These are phyloP conservation scores for Botrytis elliptica DNA, from an alignment of 2,329 filamentous ascomycete genomes.

Conservation along the genomic window DNA sequence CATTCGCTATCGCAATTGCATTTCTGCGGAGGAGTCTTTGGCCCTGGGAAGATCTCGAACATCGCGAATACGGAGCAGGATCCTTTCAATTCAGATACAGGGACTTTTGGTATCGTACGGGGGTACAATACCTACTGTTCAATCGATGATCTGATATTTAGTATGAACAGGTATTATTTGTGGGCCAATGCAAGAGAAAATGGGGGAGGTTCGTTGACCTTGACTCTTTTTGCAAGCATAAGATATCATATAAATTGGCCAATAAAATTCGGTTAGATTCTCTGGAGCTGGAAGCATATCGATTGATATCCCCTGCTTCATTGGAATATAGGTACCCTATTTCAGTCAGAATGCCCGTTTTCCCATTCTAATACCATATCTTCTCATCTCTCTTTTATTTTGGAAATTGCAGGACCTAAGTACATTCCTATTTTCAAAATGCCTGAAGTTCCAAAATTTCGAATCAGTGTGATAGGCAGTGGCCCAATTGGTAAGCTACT, in stretches of 20 bases:
- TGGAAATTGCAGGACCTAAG: not conserved
- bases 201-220: not conserved
- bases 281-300: not conserved
- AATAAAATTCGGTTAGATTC: not conserved
- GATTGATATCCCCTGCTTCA: not conserved
- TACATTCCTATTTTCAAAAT: not conserved
- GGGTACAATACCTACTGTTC: not conserved
- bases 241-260: not conserved
- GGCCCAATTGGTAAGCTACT: conserved; percentile 25
- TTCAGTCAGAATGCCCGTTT: not conserved
- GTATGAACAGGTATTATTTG: not conserved
- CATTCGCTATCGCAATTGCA: not conserved
- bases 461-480: conserved; percentile 23
- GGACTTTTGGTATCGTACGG: not conserved
- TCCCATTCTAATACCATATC: not conserved
- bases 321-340: not conserved
- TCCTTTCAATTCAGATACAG: not conserved
- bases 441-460: conserved; percentile 18
- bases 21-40: not conserved
- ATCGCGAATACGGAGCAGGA: not conserved
- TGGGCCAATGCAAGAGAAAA: not conserved
- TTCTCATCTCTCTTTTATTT: not conserved
- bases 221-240: not conserved
- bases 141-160: not conserved
- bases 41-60: not conserved